Evolutionary conservation across 2,329 filamentous ascomycete genomes (phyloP).

Genomic region (Microcyclospora pomicola): DNA sequence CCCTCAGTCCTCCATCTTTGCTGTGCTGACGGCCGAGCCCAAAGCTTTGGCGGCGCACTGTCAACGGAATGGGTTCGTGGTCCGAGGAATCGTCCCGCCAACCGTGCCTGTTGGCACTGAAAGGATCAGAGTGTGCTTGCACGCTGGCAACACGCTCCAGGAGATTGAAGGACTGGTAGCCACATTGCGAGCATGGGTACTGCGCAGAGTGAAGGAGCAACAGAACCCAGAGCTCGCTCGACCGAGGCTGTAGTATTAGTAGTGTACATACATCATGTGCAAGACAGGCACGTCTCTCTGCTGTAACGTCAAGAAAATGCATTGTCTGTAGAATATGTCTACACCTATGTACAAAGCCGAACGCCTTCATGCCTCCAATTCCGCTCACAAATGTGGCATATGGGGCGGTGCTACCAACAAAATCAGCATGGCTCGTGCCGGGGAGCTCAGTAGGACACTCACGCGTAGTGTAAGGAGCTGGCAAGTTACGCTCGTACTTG

Average conservation of each 20-base stretch:
- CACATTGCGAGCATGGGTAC: conserved; percentile 38
- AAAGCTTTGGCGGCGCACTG: conserved; percentile 46
- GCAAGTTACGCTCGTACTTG: conserved; percentile 91
- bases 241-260: conserved; percentile 1
- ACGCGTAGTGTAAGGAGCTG: conserved; percentile 68
- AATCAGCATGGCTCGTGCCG: background rate
- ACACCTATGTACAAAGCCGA: background rate
- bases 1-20: conserved; percentile 50
- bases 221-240: background rate
- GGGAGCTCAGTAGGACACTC: conserved; percentile 26
- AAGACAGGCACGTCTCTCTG: background rate
- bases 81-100: conserved; percentile 53
- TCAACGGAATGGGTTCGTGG: conserved; percentile 44
- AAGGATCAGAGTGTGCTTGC: conserved; percentile 52
- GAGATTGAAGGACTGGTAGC: conserved; percentile 43
- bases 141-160: conserved; percentile 48
- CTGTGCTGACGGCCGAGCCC: conserved; percentile 44
- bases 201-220: conserved; percentile 4
- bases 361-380: background rate
- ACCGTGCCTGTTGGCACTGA: conserved; percentile 52
- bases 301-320: background rate
- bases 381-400: background rate
- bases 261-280: background rate
- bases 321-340: background rate
- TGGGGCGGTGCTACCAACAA: background rate